These are phyloP conservation scores for Agapanthus africanus DNA, from an alignment of 106 monocot genomes.

Conservation along the genomic window DNA sequence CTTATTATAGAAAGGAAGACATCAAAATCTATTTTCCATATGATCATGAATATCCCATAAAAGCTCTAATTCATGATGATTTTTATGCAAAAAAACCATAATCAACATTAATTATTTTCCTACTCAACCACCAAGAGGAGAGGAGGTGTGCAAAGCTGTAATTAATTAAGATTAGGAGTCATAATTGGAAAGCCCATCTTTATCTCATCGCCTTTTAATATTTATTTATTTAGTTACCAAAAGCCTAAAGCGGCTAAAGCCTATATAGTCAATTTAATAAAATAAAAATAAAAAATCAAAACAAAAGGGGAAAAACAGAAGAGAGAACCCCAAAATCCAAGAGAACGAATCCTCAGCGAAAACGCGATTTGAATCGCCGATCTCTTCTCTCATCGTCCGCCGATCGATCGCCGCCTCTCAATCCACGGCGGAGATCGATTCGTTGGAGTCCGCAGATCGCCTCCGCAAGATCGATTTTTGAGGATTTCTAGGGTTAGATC, in stretches of 20 bases:
- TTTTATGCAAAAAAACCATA: neutral
- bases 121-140: neutral
- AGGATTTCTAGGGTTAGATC: constrained; percentile 1
- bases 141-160: neutral
- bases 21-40: too few relatives aligned
- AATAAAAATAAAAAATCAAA: neutral
- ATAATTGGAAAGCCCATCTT: neutral
- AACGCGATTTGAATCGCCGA: constrained; percentile 7
- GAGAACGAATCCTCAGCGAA: neutral
- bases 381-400: neutral
- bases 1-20: too few relatives aligned
- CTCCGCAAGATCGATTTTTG: neutral
- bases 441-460: neutral
- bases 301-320: neutral
- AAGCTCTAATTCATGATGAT: neutral
- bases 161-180: neutral
- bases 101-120: constrained; percentile 1
- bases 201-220: neutral
- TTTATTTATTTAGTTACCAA: neutral
- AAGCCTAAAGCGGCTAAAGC: neutral
- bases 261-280: neutral
- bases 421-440: constrained; percentile 8
- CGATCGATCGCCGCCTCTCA: neutral
- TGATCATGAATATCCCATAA: too few relatives aligned
- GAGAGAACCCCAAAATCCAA: neutral